These are phyloP conservation scores for Sideroxylon spinosum DNA, from an alignment of 179 eudicot genomes.

Conservation along the genomic window DNA sequence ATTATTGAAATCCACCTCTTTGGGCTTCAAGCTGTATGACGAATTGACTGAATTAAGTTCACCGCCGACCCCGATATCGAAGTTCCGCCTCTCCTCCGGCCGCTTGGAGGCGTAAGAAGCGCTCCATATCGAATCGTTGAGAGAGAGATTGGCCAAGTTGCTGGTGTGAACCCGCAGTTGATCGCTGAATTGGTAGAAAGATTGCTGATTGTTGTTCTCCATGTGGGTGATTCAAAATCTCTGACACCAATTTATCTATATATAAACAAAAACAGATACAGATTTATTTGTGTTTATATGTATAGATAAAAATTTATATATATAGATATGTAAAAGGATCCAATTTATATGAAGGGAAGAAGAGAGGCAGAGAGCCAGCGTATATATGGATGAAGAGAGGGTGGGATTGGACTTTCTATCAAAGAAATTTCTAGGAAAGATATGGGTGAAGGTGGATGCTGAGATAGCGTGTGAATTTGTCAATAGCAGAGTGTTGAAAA, in stretches of 20 bases:
- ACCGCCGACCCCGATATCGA: slow-evolving; percentile 68
- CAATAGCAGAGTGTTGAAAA: slow-evolving; percentile 32
- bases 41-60: slow-evolving; percentile 21
- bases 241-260: background rate
- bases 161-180: slow-evolving; percentile 70
- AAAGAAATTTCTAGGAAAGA: slow-evolving; percentile 54
- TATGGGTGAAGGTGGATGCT: slow-evolving; percentile 8
- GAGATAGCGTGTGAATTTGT: slow-evolving; percentile 65
- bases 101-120: slow-evolving; percentile 41
- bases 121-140: slow-evolving; percentile 93
- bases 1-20: slow-evolving; percentile 16
- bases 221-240: slow-evolving; percentile 12
- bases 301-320: too few relatives aligned
- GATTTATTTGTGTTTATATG: too few relatives aligned
- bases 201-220: slow-evolving; percentile 66
- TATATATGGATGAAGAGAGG: background rate
- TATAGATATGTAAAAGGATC: background rate
- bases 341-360: background rate
- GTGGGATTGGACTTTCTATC: slow-evolving; percentile 5
- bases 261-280: too few relatives aligned
- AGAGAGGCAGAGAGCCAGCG: background rate
- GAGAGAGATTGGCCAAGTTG: slow-evolving; percentile 58
- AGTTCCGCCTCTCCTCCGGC: slow-evolving; percentile 62
- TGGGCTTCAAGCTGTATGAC: slow-evolving; percentile 3
- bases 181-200: slow-evolving; percentile 90